A percentile compares a stretch with the other conserved stretches of the same genome.
Conservation (phyloP, 768 basidiomycete species). For the Kwoniella shandongensis region DNA sequence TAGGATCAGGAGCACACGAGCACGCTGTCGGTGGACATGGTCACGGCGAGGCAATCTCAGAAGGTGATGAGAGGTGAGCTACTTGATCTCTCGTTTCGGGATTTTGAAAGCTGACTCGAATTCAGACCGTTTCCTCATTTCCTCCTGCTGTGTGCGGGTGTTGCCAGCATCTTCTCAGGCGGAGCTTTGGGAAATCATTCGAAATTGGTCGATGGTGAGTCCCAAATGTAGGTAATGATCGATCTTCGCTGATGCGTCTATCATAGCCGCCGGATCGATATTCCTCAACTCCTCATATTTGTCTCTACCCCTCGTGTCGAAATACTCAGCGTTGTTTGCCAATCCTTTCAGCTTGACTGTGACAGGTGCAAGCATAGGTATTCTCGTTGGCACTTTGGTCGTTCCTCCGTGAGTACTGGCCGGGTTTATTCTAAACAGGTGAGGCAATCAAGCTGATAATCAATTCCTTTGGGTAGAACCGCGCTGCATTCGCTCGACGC, state of each 20-base stretch:
- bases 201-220: slow-evolving; percentile 54
- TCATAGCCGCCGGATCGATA: slow-evolving; percentile 48
- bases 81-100: background rate
- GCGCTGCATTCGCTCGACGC: slow-evolving; percentile 67
- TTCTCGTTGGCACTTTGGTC: slow-evolving; percentile 61
- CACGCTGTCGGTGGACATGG: slow-evolving; percentile 56
- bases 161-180: slow-evolving; percentile 44
- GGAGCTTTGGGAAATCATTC: slow-evolving; percentile 52
- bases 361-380: slow-evolving; percentile 60
- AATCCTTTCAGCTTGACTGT: slow-evolving; percentile 77
- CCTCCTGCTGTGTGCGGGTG: slow-evolving; percentile 36
- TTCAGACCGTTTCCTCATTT: slow-evolving; percentile 37
- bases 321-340: slow-evolving; percentile 57
- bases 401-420: slow-evolving; percentile 62
- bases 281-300: slow-evolving; percentile 36
- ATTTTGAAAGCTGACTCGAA: slow-evolving; percentile 17
- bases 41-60: slow-evolving; percentile 59
- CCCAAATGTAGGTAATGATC: background rate
- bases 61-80: slow-evolving; percentile 46
- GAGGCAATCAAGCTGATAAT: background rate
- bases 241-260: slow-evolving; percentile 3
- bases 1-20: slow-evolving; percentile 54
- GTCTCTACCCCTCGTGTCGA: slow-evolving; percentile 17
- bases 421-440: background rate
- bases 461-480: slow-evolving; percentile 1